Evolutionary conservation across 2,329 filamentous ascomycete genomes (phyloP), one percentile per base, ranked within the genome.

Genomic region (Diaporthe caulivora): DNA sequence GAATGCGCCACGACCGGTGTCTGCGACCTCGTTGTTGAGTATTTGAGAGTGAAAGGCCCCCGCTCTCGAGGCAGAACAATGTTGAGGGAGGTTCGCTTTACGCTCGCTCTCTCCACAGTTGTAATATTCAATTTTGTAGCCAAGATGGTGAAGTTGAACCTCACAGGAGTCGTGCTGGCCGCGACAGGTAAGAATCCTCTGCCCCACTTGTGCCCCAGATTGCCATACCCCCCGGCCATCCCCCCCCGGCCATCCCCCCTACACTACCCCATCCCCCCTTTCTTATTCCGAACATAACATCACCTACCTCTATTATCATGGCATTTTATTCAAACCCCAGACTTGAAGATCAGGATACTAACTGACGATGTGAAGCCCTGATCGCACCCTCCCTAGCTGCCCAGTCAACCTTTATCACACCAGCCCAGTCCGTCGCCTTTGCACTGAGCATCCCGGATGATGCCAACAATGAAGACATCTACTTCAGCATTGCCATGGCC

Each of bases 401-500:
- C 74, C 55, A 73, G 10, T 70, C 71, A 10, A 70, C 58, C 60
- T 88, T 89, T 64, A 78, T 86, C 60, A 83, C 86, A 2, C 82
- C 82, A 70, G 81, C 85, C 72, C 79, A 83, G 67, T 81, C 83
- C 26, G 78, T 88, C 72, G 81, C 82, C n/a, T 90, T 90, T 77
- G 85, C 85, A 67, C 81, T 88, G 72, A 86, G 87, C 70, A 84
- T 88, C 29, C 85, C 88, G 53, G 79, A 85, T n/a, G 81, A 86
- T 72, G 82, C 83, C 31, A 76, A 81, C 34, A 84, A 83, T 72
- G 82, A 84, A 57, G 84, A 90, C 76, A 78, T 91, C 51, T 90
- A 86, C 81, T 89, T 91, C 79, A 86, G 86, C n/a, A 77, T 91
- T 21, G 84, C 86, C 73, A 86, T 87, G 51, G 83, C 86, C 40